A percentile compares a stretch with the other conserved stretches of the same genome.
Conservation (phyloP, 163 green algal genomes). For the Volvox carteri region DNA sequence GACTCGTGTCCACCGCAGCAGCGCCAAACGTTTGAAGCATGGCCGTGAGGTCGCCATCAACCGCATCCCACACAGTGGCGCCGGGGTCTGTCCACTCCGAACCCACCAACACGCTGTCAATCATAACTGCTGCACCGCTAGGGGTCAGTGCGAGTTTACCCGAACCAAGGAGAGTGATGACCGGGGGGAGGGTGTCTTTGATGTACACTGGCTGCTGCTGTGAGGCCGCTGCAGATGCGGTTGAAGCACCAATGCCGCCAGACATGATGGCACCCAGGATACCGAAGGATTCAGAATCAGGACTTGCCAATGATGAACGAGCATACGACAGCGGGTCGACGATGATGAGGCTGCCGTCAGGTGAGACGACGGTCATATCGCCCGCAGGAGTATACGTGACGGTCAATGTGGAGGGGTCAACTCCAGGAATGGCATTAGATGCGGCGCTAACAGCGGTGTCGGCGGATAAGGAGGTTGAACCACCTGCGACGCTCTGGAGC, state of each 20-base stretch:
- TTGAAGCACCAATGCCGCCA: neutral
- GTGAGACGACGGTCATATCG: neutral
- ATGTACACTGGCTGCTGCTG: constrained; percentile 14
- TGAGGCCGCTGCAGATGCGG: neutral
- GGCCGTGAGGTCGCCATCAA: constrained; percentile 62
- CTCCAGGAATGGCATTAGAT: neutral
- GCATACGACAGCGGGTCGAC: constrained; percentile 35
- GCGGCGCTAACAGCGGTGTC: neutral
- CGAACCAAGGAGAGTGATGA: constrained; percentile 50
- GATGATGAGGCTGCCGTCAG: neutral
- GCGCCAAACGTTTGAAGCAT: constrained; percentile 58
- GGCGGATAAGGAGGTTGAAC: neutral
- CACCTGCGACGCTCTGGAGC: neutral
- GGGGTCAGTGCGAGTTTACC: constrained; percentile 53
- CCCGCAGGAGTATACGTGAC: neutral
- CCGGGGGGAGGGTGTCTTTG: constrained; percentile 54
- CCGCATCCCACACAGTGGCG: constrained; percentile 57
- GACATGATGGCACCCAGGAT: constrained; percentile 31
- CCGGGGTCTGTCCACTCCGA: constrained; percentile 56
- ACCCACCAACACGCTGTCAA: constrained; percentile 55
- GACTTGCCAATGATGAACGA: neutral
- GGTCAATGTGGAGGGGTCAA: neutral
- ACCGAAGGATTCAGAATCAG: constrained; percentile 32
- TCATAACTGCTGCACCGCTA: constrained; percentile 46
- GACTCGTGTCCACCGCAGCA: constrained; percentile 34